Base-by-base conservation (phyloP, 495 filamentous ascomycete genomes). In the Neurospora tetraspora region DNA sequence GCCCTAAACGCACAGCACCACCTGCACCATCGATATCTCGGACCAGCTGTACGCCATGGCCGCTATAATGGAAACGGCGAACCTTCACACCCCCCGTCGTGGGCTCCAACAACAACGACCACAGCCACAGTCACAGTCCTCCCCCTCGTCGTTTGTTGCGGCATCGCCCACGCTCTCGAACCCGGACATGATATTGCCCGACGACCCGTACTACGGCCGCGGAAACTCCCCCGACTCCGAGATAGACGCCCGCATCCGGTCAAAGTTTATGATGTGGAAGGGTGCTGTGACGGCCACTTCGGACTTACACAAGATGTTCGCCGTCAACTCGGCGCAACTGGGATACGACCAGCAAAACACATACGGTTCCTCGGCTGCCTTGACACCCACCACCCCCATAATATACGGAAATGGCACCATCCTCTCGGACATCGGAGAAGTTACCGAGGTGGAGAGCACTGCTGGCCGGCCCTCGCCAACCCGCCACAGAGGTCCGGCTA, bases 121-220 rank as follows among this genome's bases (percentile, higher is more conserved):
- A 75, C 76, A 75, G 74, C 71, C 71, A 70, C 78, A 78, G 70
- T 70, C 73, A n/a, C 73, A 77, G 61, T 77, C 84, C 42, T 81
- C 82, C 73, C 80, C 75, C 69, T 77, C 76, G 72, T 75, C 53
- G 27, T 65, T 27, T 65, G 53, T 81, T 38, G 86, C 87, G 68
- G 85, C 89, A 37, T 96, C 93, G 69, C 94, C 94, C 61, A 96
- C 94, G 9, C 83, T 97, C 73, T 94, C 93, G n/a, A 94, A 96
- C 81, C 93, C 93, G 42, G 93, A 96, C 80, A 94, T 97, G 93
- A 96, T 97, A 73, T 85, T 97, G 45, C 94, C 94, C 43, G 87
- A 87, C 77, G 87, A 90, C 76, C 79, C 53, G 31, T 65, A 81
- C 71, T 81, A 82, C 71, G 87, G 90, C 78, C 86, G 86, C 68